Conservation (phyloP, 139 green algal genomes). For the Haematococcus lacustris region DNA sequence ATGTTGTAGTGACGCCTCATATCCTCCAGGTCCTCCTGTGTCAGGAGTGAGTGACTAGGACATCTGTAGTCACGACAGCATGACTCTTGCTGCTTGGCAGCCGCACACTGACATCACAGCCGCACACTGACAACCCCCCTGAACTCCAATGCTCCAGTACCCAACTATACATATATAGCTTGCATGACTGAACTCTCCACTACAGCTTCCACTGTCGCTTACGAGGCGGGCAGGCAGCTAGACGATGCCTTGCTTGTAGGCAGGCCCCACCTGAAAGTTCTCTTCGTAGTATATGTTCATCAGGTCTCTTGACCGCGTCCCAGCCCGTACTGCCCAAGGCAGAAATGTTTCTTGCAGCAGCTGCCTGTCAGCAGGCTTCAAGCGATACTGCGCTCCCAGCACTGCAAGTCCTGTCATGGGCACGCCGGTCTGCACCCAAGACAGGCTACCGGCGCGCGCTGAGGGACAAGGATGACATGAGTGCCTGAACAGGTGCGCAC, state of each 20-base stretch:
- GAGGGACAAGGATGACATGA: neutral
- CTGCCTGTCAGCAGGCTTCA: conserved; percentile 43
- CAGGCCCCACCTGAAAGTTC: conserved; percentile 53
- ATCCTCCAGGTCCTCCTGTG: conserved; percentile 60
- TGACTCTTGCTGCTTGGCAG: neutral
- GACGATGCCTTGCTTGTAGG: neutral
- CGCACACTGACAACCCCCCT: neutral
- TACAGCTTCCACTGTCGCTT: neutral
- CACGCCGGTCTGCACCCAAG: conserved; percentile 73
- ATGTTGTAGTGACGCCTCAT: neutral
- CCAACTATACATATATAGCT: neutral
- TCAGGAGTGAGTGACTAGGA: neutral
- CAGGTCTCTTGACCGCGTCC: conserved; percentile 63
- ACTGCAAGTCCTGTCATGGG: conserved; percentile 86
- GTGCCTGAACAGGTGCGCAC: neutral
- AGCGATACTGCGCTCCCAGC: conserved; percentile 57
- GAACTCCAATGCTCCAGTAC: neutral
- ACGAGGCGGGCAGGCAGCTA: neutral
- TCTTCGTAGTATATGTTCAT: conserved; percentile 89
- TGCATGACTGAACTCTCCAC: neutral
- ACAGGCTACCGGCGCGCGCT: neutral
- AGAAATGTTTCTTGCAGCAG: conserved; percentile 57
- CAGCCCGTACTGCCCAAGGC: conserved; percentile 82
- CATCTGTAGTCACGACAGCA: neutral
- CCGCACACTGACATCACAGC: no score